These are phyloP conservation scores for Candida rishiriensis DNA, from an alignment of 805 yeast species.

Conservation along the genomic window DNA sequence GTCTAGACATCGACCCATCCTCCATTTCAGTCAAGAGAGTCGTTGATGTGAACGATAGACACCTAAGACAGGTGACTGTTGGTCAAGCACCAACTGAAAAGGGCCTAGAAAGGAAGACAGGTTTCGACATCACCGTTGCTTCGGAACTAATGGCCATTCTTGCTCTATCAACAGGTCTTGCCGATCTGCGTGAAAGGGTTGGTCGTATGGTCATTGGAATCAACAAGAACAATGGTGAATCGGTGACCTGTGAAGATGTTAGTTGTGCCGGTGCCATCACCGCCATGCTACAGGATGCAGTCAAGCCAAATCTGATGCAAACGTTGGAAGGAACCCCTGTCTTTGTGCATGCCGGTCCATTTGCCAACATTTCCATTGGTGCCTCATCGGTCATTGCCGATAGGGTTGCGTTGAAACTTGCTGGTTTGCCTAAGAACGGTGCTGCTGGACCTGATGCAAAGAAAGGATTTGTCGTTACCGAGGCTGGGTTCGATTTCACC, in stretches of 20 bases:
- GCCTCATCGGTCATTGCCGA: conserved; percentile 83
- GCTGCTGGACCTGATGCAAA: conserved; percentile 31
- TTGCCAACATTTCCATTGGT: conserved; percentile 84
- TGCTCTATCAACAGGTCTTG: conserved; percentile 65
- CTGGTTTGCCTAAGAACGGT: conserved; percentile 40
- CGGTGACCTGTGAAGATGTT: conserved; percentile 77
- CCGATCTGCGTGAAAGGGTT: conserved; percentile 69
- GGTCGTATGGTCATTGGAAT: conserved; percentile 75
- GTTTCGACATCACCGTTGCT: conserved; percentile 82
- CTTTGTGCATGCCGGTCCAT: conserved; percentile 84
- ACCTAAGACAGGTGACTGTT: conserved; percentile 70
- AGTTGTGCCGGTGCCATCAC: conserved; percentile 86
- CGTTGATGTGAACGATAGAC: conserved; percentile 80
- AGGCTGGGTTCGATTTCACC: conserved; percentile 86
- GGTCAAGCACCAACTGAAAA: conserved; percentile 82
- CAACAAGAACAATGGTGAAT: conserved; percentile 55
- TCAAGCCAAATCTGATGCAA: conserved; percentile 84
- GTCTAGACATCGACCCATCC: conserved; percentile 73
- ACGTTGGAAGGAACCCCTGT: conserved; percentile 87
- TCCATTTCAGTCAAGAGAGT: conserved; percentile 81
- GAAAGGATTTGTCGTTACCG: conserved; percentile 77
- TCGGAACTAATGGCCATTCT: conserved; percentile 83
- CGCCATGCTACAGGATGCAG: conserved; percentile 75
- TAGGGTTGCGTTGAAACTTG: conserved; percentile 72
- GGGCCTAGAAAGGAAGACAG: conserved; percentile 67